Percentiles rank a stretch among this genome's conserved stretches.
Evolutionary conservation across 2,329 filamentous ascomycete species (phyloP).

Genomic region (Bipolaris oryzae): DNA sequence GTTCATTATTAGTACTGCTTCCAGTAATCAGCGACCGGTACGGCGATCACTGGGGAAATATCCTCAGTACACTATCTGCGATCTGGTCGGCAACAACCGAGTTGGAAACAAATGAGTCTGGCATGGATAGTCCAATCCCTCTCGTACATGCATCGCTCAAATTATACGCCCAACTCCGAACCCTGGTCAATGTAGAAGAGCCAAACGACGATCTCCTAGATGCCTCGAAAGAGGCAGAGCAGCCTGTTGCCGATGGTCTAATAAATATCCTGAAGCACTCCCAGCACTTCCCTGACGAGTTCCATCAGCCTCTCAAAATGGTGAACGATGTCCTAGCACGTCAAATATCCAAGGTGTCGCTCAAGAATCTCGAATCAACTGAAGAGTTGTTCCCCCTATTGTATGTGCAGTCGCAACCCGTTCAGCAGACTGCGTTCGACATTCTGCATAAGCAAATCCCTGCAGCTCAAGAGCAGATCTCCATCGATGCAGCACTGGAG

Average conservation of each 20-base stretch:
- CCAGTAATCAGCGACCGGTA: constrained; percentile 82
- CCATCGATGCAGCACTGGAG: constrained; percentile 75
- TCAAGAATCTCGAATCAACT: constrained; percentile 66
- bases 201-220: constrained; percentile 87
- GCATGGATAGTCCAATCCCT: constrained; percentile 52
- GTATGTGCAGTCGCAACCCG: constrained; percentile 72
- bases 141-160: constrained; percentile 75
- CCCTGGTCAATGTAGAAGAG: constrained; percentile 62
- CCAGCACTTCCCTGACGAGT: constrained; percentile 57
- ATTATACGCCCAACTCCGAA: constrained; percentile 68
- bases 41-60: constrained; percentile 79
- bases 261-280: constrained; percentile 67
- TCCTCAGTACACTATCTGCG: constrained; percentile 44
- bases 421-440: constrained; percentile 81
- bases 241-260: constrained; percentile 62
- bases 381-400: constrained; percentile 76
- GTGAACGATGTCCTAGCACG: constrained; percentile 77
- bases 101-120: constrained; percentile 34
- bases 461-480: constrained; percentile 76
- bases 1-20: constrained; percentile 62
- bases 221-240: constrained; percentile 67
- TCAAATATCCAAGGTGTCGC: constrained; percentile 67
- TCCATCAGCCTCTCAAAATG: constrained; percentile 72
- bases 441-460: constrained; percentile 83
- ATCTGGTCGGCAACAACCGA: constrained; percentile 44